phyloP scores from a whole-genome alignment of 768 basidiomycete species.

The Trametes gibbosa region DNA sequence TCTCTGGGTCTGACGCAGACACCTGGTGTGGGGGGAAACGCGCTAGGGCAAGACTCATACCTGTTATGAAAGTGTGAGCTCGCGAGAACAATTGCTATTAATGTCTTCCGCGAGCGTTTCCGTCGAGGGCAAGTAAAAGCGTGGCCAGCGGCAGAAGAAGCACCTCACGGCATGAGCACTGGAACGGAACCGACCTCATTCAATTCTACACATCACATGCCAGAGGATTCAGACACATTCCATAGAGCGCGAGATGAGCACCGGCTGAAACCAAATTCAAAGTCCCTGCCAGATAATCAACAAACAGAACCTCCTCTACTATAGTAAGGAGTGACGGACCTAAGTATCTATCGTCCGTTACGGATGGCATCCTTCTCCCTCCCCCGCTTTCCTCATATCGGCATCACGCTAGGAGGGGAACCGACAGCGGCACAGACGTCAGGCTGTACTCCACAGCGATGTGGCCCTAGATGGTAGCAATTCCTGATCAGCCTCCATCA shows the following conservation, averaged over 20 bases:
- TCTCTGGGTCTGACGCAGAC: too few species aligned
- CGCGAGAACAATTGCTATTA: too few species aligned
- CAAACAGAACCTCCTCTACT: not conserved
- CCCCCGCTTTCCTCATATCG: not conserved
- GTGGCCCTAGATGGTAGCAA: constrained; percentile 15
- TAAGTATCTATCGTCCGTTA: not conserved
- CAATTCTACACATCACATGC: too few species aligned
- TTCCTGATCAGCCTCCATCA: not conserved
- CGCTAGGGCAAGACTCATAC: too few species aligned
- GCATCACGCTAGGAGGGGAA: not conserved
- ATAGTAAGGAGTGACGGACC: not conserved
- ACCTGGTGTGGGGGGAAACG: too few species aligned
- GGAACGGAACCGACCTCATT: not conserved
- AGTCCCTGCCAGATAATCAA: not conserved
- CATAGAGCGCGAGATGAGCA: too few species aligned
- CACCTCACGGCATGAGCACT: not conserved
- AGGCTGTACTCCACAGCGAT: constrained; percentile 19
- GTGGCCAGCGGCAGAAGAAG: not conserved
- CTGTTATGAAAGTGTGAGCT: too few species aligned
- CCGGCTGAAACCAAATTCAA: not conserved
- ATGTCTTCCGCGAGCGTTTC: too few species aligned
- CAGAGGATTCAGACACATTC: too few species aligned
- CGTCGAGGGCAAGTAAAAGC: not conserved
- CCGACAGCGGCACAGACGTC: constrained; percentile 6
- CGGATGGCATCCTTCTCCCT: not conserved